phyloP scores from a whole-genome alignment of 352 stramenopile genomes.

The Globisporangium solare region DNA sequence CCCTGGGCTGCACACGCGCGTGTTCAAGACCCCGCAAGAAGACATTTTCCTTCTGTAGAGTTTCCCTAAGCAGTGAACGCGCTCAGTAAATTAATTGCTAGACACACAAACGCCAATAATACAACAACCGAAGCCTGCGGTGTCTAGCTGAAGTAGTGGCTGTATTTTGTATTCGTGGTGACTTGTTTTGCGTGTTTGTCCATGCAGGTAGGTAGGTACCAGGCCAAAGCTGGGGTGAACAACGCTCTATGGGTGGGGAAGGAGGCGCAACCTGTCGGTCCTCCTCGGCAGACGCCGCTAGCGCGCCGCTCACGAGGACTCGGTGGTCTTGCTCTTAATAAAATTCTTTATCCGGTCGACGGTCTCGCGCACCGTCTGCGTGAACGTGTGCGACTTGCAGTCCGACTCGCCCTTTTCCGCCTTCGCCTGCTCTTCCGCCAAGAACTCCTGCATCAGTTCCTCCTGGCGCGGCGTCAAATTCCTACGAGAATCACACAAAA shows the following conservation, averaged over 20 bases:
- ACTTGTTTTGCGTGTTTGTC: conserved; percentile 4
- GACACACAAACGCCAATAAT: not conserved
- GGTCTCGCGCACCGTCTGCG: conserved; percentile 70
- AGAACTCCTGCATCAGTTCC: conserved; percentile 95
- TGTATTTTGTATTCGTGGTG: not conserved
- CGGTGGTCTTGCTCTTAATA: conserved; percentile 59
- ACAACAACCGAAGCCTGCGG: not conserved
- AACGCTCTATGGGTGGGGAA: conserved; percentile 9
- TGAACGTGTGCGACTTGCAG: conserved; percentile 83
- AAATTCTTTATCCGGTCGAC: conserved; percentile 89
- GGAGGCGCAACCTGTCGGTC: not conserved
- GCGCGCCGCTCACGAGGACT: conserved; percentile 8
- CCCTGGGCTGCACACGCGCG: conserved; percentile 71
- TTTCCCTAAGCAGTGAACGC: no score
- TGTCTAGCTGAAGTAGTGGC: not conserved
- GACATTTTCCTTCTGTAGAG: conserved; percentile 80
- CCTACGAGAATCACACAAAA: conserved; percentile 22
- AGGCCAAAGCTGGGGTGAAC: not conserved
- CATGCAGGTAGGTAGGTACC: not conserved
- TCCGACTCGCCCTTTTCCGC: conserved; percentile 62
- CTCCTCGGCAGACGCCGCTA: not conserved
- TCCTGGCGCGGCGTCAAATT: conserved; percentile 92
- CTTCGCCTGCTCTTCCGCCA: conserved; percentile 82
- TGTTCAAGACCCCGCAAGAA: conserved; percentile 76
- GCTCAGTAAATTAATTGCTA: no score